These are phyloP conservation scores for Evernia prunastri DNA, from an alignment of 495 filamentous ascomycete species.

Conservation along the genomic window DNA sequence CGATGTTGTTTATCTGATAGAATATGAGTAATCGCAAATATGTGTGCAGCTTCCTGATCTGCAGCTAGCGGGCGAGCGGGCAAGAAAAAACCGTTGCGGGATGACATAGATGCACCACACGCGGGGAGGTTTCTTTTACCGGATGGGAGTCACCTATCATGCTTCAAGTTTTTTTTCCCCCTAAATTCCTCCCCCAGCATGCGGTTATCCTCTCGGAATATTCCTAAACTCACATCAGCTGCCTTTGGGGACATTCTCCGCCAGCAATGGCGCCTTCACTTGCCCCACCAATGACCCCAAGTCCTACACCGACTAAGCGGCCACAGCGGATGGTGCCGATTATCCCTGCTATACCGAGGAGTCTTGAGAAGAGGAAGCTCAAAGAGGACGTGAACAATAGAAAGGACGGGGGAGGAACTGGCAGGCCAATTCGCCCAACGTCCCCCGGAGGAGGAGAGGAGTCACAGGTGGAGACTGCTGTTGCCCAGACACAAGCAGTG, in stretches of 20 bases:
- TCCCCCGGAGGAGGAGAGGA: neutral
- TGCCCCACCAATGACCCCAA: slow-evolving; percentile 16
- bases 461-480: neutral
- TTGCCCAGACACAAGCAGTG: neutral
- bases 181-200: slow-evolving; percentile 7
- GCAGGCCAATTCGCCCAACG: neutral
- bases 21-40: neutral
- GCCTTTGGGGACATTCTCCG: neutral
- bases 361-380: slow-evolving; percentile 16
- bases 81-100: neutral
- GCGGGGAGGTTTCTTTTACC: too few relatives aligned
- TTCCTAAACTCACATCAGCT: slow-evolving; percentile 7
- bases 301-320: slow-evolving; percentile 5
- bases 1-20: neutral
- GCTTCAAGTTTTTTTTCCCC: neutral
- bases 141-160: neutral
- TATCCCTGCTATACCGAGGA: slow-evolving; percentile 23
- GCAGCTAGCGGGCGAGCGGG: neutral
- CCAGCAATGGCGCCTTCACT: slow-evolving; percentile 15
- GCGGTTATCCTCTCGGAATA: slow-evolving; percentile 10
- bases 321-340: slow-evolving; percentile 17
- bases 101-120: too few relatives aligned
- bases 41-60: neutral
- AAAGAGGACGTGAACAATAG: neutral
- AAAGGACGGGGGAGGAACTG: neutral